Base-by-base conservation (phyloP, 768 basidiomycete species). In the Pluteus cervinus region DNA sequence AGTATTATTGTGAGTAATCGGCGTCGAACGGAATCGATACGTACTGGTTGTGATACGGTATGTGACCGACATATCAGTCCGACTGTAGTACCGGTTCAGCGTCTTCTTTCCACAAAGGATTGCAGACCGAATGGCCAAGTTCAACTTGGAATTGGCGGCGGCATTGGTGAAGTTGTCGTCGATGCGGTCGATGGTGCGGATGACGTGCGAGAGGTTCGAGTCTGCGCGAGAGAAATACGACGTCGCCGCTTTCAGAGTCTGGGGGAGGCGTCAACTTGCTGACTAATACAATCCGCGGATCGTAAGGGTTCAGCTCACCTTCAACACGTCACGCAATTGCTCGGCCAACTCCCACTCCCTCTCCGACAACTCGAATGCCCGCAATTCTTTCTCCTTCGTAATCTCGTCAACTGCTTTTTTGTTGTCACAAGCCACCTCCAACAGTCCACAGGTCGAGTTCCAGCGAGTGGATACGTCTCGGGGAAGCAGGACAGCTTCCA, bases 391-490 rank as follows among this genome's bases (percentile, higher is more conserved):
- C 10, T 33, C 15, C 11, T 33, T n/a, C 5, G 55, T 59, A 10
- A 62, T 41, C 14, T 26, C 24, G 17, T 57, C 40, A 16, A 60
- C 14, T 2, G 51, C 56, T 11, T 30, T n/a, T 4, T 45, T 37
- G 36, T 66, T 57, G 8, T 57, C 28, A 1, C 57, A 5, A 0
- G 53, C 50, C 35, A 56, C 51, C 4, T 44, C 26, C 3, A 65
- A 40, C 62, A 68, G 65, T 26, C 57, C 42, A 28, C 43, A 64
- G 0, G 51, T 57, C 3, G 54, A 63, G n/a, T 63, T 64, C 62
- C 63, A 66, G 0, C 50, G 38, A n/a, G 61, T 61, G 15, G 39
- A 24, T 2, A 63, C 57, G 39, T 67, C 56, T 1, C 50, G 45
- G 9, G 60, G 61, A 26, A 61, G 50, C 12, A 50, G 43, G 4